Conservation (phyloP, 2,329 filamentous ascomycete genomes). For the Calonectria henricotiae region DNA sequence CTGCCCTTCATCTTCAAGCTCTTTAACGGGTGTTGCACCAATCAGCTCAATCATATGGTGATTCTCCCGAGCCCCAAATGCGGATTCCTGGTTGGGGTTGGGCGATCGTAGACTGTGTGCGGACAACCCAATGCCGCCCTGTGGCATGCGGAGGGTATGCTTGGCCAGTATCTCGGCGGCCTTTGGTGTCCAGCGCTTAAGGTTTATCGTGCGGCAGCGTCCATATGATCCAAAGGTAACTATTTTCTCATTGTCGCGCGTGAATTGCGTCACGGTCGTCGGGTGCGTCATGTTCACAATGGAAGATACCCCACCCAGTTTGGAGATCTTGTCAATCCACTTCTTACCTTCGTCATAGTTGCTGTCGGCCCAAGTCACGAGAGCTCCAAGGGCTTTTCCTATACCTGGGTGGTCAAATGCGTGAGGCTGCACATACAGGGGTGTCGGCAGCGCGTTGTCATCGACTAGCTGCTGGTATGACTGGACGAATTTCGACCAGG, state of each 20-base stretch:
- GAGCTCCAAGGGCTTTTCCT: conserved; percentile 5
- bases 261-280: not conserved
- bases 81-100: not conserved
- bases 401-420: conserved; percentile 5
- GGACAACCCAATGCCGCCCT: not conserved
- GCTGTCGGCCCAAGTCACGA: not conserved
- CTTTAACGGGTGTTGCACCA: not conserved
- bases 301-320: not conserved
- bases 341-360: not conserved
- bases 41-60: conserved; percentile 18
- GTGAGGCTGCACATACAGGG: conserved; percentile 1
- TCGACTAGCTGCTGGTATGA: not conserved
- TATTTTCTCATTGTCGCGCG: not conserved
- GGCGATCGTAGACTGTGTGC: not conserved
- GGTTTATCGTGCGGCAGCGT: not conserved
- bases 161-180: conserved; percentile 6
- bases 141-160: not conserved
- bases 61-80: not conserved
- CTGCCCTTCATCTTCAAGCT: not conserved
- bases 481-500: not conserved
- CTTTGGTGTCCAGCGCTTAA: conserved; percentile 9
- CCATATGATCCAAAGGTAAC: not conserved
- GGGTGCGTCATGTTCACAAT: not conserved
- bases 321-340: conserved; percentile 9
- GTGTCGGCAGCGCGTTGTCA: not conserved